Evolutionary conservation across 2,329 filamentous ascomycete species (phyloP).

Genomic region (Reticulascus tulasneorum): DNA sequence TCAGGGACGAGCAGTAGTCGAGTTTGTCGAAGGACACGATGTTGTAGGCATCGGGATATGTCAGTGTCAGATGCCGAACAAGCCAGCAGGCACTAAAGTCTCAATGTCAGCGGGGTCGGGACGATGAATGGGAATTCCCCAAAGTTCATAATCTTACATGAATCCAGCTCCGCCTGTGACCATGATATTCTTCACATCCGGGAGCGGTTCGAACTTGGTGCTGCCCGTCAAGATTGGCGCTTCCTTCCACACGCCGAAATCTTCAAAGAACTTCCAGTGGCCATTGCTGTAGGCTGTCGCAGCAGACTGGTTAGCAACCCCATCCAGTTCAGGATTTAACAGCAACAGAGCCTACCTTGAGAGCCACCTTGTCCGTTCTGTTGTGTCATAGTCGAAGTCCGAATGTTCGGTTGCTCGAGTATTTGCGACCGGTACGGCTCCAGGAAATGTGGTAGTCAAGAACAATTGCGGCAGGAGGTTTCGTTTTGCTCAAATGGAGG

Average conservation of each 20-base stretch:
- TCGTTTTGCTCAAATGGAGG: too few species aligned
- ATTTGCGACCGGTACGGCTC: too few species aligned
- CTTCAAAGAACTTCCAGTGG: slow-evolving; percentile 45
- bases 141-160: slow-evolving; percentile 74
- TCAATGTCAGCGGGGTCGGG: slow-evolving; percentile 14
- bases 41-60: slow-evolving; percentile 71
- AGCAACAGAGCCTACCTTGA: too few species aligned
- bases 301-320: too few species aligned
- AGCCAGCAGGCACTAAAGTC: slow-evolving; percentile 70
- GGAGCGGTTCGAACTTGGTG: slow-evolving; percentile 65
- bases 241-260: slow-evolving; percentile 65
- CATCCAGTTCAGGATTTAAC: too few species aligned
- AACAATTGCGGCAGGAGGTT: too few species aligned
- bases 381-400: too few species aligned
- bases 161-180: slow-evolving; percentile 82
- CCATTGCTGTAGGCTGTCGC: slow-evolving; percentile 18
- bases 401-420: too few species aligned
- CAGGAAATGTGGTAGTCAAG: too few species aligned
- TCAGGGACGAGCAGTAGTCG: slow-evolving; percentile 76
- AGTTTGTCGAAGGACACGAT: slow-evolving; percentile 82
- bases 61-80: slow-evolving; percentile 70
- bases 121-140: background rate
- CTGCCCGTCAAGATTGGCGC: slow-evolving; percentile 67
- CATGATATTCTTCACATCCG: slow-evolving; percentile 74
- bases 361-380: slow-evolving; percentile 8